These are phyloP conservation scores for Cryptosporidium xiaoi DNA, from an alignment of 169 alveolate species.

Conservation along the genomic window DNA sequence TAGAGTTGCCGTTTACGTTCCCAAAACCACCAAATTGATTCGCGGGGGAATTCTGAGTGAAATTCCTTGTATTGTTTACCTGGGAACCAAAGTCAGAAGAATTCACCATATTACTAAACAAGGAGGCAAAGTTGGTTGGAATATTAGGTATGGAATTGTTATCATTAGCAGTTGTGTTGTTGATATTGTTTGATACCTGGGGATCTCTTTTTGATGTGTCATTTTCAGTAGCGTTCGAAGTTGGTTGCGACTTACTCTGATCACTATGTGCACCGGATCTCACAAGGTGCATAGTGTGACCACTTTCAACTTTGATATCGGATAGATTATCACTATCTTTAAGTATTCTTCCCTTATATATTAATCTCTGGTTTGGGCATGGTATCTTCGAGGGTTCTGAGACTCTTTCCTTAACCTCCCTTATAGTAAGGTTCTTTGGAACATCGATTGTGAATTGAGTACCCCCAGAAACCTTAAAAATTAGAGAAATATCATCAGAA, in stretches of 20 bases:
- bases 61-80: background rate
- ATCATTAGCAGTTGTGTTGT: background rate
- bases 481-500: constrained; percentile 71
- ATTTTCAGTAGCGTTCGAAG: background rate
- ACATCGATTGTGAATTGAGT: constrained; percentile 80
- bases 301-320: constrained; percentile 84
- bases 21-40: constrained; percentile 23
- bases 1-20: background rate
- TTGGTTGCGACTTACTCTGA: constrained; percentile 47
- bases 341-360: constrained; percentile 89
- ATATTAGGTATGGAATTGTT: background rate
- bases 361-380: constrained; percentile 83
- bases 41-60: background rate
- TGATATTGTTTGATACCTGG: background rate
- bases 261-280: constrained; percentile 84
- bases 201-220: background rate
- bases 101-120: constrained; percentile 35
- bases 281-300: constrained; percentile 90
- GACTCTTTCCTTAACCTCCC: constrained; percentile 83
- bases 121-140: constrained; percentile 14
- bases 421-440: constrained; percentile 79
- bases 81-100: constrained; percentile 29
- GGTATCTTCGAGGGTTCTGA: constrained; percentile 82
- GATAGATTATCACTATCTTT: constrained; percentile 87
- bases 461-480: constrained; percentile 87